These are phyloP conservation scores for Beta vulgaris DNA, from an alignment of 148 eudicot species.

Conservation along the genomic window DNA sequence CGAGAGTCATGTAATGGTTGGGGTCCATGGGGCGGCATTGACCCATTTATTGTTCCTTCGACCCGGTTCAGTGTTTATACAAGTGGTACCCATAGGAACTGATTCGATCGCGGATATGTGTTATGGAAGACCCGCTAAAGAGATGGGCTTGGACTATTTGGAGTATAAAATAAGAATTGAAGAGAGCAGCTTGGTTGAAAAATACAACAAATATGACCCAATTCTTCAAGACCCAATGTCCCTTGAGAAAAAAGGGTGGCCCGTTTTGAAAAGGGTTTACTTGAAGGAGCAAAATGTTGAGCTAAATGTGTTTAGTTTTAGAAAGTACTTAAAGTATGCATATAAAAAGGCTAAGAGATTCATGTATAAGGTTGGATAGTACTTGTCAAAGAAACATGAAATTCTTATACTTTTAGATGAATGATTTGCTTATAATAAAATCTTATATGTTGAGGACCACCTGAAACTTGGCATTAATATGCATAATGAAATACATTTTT, in stretches of 20 bases:
- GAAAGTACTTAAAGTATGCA: conserved; percentile 37
- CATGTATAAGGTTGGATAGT: conserved; percentile 35
- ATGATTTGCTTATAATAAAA: neutral
- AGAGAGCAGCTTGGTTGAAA: conserved; percentile 42
- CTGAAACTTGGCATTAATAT: neutral
- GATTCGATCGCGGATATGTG: conserved; percentile 38
- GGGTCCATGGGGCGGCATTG: conserved; percentile 17
- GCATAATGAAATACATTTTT: too few species aligned
- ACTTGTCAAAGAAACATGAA: conserved; percentile 18
- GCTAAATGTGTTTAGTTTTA: conserved; percentile 41
- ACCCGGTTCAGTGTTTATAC: conserved; percentile 31
- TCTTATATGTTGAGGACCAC: neutral
- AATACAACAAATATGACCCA: conserved; percentile 29
- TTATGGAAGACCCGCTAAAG: conserved; percentile 38
- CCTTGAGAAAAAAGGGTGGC: conserved; percentile 31
- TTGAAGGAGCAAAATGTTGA: conserved; percentile 53
- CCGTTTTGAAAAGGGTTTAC: conserved; percentile 34
- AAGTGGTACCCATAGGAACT: conserved; percentile 43
- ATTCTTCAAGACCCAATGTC: conserved; percentile 23
- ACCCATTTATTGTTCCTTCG: conserved; percentile 27
- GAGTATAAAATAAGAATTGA: conserved; percentile 33
- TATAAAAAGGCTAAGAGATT: conserved; percentile 44
- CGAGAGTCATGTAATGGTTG: conserved; percentile 29
- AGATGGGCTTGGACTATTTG: conserved; percentile 46
- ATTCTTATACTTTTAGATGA: conserved; percentile 20